A percentile compares a stretch with the other conserved stretches of the same genome.
Conservation (phyloP, 345 rosid species). For the Bretschneidera sinensis region DNA sequence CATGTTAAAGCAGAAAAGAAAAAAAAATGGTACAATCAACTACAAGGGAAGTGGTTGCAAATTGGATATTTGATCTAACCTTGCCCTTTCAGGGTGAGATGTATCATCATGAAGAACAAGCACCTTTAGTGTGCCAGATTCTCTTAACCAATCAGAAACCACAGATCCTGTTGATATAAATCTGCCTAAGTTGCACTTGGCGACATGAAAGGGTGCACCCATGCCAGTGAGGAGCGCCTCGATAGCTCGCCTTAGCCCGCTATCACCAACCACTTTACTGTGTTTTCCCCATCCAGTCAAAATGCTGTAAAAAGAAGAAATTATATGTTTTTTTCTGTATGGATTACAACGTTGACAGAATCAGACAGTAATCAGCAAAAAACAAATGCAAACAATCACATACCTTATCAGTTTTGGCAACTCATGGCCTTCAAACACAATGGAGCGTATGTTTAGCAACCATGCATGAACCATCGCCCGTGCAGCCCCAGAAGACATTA, state of each 20-base stretch:
- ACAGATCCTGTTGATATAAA: conserved; percentile 64
- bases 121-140: conserved; percentile 60
- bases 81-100: conserved; percentile 25
- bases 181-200: conserved; percentile 82
- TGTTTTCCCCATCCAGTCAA: conserved; percentile 99
- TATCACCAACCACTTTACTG: conserved; percentile 88
- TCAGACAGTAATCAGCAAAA: background rate
- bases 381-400: too few relatives aligned
- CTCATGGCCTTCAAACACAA: conserved; percentile 67
- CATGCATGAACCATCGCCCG: conserved; percentile 89
- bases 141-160: conserved; percentile 78
- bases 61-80: conserved; percentile 27
- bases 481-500: conserved; percentile 98
- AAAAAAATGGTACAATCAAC: background rate
- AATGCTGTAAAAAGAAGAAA: conserved; percentile 43
- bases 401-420: too few relatives aligned
- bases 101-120: conserved; percentile 70
- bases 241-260: conserved; percentile 62
- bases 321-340: too few relatives aligned
- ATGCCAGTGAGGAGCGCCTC: conserved; percentile 69
- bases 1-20: too few relatives aligned
- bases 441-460: conserved; percentile 80
- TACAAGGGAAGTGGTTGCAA: conserved; percentile 45
- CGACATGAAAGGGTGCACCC: conserved; percentile 72
- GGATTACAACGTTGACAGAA: too few relatives aligned